These are phyloP conservation scores for Coffea humblotiana DNA, from an alignment of 305 asterid species.

Conservation along the genomic window DNA sequence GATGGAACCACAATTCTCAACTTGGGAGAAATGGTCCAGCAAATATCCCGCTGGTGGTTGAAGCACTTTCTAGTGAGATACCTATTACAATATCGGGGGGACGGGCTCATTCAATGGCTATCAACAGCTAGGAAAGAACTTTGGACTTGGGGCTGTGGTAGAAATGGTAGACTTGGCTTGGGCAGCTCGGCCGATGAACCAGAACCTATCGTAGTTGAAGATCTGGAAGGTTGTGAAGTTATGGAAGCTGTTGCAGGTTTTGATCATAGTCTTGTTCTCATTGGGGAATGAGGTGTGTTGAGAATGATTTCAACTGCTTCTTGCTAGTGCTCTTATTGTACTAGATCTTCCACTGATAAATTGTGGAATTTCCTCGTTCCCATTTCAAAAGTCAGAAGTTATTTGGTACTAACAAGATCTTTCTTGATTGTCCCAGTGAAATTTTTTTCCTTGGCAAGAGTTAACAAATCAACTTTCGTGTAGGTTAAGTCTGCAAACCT, in stretches of 20 bases:
- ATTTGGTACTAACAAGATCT: background rate
- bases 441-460: background rate
- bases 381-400: background rate
- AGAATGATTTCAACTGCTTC: background rate
- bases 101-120: slow-evolving; percentile 69
- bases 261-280: slow-evolving; percentile 79
- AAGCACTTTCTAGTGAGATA: slow-evolving; percentile 42
- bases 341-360: too few relatives aligned
- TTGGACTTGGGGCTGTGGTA: slow-evolving; percentile 94
- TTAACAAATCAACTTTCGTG: background rate
- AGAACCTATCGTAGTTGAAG: slow-evolving; percentile 64
- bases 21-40: slow-evolving; percentile 79
- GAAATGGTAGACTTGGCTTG: slow-evolving; percentile 83
- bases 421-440: background rate
- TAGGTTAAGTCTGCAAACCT: background rate
- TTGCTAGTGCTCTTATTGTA: background rate
- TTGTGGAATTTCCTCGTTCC: background rate
- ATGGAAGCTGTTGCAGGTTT: slow-evolving; percentile 78
- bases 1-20: slow-evolving; percentile 81
- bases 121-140: slow-evolving; percentile 59
- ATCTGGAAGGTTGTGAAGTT: slow-evolving; percentile 54
- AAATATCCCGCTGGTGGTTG: slow-evolving; percentile 50
- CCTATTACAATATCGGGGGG: slow-evolving; percentile 70
- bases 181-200: slow-evolving; percentile 76
- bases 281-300: slow-evolving; percentile 34